A percentile compares a stretch with the other conserved stretches of the same genome.
Conservation (phyloP, 1,284 basidiomycete species). For the Phlebopus sp. region DNA sequence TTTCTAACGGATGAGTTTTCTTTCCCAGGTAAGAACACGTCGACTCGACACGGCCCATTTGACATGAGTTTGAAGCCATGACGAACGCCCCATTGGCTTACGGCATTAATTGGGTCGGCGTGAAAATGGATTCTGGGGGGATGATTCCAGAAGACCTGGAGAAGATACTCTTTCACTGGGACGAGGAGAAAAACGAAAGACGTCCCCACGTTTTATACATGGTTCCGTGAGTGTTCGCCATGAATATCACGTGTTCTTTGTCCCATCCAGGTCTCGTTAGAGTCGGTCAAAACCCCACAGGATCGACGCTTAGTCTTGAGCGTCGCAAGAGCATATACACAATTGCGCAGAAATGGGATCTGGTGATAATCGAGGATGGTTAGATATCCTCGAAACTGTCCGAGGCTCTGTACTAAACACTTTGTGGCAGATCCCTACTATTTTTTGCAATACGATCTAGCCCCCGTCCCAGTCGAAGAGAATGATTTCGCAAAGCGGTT, state of each 20-base stretch:
- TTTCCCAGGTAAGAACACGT: constrained; percentile 28
- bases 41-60: neutral
- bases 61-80: constrained; percentile 13
- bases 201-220: constrained; percentile 44
- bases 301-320: constrained; percentile 37
- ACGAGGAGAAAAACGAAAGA: constrained; percentile 33
- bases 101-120: constrained; percentile 42
- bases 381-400: constrained; percentile 1
- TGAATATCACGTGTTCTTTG: neutral
- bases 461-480: constrained; percentile 11
- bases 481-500: constrained; percentile 18
- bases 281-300: constrained; percentile 47
- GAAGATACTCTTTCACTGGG: constrained; percentile 36
- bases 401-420: neutral
- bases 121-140: constrained; percentile 44
- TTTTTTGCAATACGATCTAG: constrained; percentile 32
- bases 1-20: constrained; percentile 48
- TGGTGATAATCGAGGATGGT: constrained; percentile 44
- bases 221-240: constrained; percentile 34
- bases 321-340: constrained; percentile 42
- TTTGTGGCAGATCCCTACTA: constrained; percentile 35
- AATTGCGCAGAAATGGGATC: constrained; percentile 40
- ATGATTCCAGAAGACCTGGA: constrained; percentile 44
- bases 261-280: constrained; percentile 15
- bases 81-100: constrained; percentile 40